phyloP scores from a whole-genome alignment of 2,329 filamentous ascomycete species.

The Pyrenochaeta sp. region DNA sequence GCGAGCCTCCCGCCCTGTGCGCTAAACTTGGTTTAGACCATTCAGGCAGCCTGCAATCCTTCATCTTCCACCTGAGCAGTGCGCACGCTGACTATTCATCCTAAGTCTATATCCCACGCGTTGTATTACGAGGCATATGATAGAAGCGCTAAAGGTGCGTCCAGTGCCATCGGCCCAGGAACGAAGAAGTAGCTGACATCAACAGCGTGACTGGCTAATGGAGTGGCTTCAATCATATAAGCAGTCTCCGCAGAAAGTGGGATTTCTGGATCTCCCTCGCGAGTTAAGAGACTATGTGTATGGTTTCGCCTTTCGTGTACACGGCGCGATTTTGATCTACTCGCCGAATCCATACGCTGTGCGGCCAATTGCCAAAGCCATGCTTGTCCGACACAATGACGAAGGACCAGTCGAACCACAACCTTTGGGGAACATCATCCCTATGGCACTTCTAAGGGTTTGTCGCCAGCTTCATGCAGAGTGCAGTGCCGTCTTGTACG shows the following conservation, averaged over 20 bases:
- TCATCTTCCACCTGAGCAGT: background rate
- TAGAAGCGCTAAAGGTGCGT: background rate
- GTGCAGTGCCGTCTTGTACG: conserved; percentile 57
- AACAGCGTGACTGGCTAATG: conserved; percentile 10
- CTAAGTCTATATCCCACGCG: background rate
- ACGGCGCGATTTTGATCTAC: conserved; percentile 42
- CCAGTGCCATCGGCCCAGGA: no score
- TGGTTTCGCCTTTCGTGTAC: conserved; percentile 28
- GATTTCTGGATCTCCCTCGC: conserved; percentile 44
- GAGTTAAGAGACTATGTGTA: conserved; percentile 42
- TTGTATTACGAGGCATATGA: background rate
- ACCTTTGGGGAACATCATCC: conserved; percentile 22
- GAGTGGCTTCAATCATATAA: conserved; percentile 33
- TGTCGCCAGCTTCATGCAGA: conserved; percentile 55
- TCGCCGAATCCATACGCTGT: conserved; percentile 22
- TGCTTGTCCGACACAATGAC: conserved; percentile 34
- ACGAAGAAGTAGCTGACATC: background rate
- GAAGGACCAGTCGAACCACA: conserved; percentile 34
- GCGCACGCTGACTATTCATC: background rate
- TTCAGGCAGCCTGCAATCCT: background rate
- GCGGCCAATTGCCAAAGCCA: conserved; percentile 23
- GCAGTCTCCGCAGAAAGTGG: conserved; percentile 4
- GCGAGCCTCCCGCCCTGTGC: background rate
- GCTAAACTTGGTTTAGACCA: background rate
- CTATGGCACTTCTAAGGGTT: conserved; percentile 42